Percentiles rank a stretch among this genome's conserved stretches.
Evolutionary conservation across 1,139 yeast genomes (phyloP).

Genomic region (Pichia sp.): DNA sequence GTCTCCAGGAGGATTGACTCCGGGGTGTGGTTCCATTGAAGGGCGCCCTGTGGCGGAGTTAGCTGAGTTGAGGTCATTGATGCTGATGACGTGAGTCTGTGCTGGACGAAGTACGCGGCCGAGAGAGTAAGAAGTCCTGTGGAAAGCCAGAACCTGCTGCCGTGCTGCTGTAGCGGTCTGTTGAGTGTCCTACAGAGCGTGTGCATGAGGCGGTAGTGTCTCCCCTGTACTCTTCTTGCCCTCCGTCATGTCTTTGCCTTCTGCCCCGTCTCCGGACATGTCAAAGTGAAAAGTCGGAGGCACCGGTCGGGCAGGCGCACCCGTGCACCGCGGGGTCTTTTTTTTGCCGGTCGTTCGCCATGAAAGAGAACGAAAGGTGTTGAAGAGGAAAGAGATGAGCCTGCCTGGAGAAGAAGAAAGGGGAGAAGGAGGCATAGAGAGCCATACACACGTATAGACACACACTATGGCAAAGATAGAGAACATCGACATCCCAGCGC

Average conservation of each 20-base stretch:
- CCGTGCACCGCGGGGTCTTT: background rate
- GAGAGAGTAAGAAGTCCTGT: constrained; percentile 16
- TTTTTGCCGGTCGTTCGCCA: background rate
- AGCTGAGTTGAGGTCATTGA: constrained; percentile 1
- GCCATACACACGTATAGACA: background rate
- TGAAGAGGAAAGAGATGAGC: background rate
- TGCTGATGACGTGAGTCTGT: constrained; percentile 7
- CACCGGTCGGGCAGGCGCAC: background rate
- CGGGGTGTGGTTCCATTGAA: constrained; percentile 60
- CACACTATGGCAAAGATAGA: constrained; percentile 27
- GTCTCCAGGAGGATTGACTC: constrained; percentile 43
- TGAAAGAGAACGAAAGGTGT: background rate
- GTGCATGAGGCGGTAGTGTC: background rate
- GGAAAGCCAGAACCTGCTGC: constrained; percentile 12
- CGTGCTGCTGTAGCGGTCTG: constrained; percentile 3
- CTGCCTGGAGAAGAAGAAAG: background rate
- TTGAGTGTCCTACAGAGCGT: background rate
- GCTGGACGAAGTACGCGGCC: constrained; percentile 15
- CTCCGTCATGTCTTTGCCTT: background rate
- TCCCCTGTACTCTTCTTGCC: too few species aligned
- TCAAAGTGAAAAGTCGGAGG: background rate
- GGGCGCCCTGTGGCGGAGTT: constrained; percentile 45
- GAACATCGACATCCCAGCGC: constrained; percentile 51
- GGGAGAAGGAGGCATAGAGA: background rate
- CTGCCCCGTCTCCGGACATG: background rate